Percentiles rank a stretch among this genome's conserved stretches.
These are phyloP conservation scores for Xylaria sp. DNA, from an alignment of 2,329 filamentous ascomycete species.

Conservation along the genomic window DNA sequence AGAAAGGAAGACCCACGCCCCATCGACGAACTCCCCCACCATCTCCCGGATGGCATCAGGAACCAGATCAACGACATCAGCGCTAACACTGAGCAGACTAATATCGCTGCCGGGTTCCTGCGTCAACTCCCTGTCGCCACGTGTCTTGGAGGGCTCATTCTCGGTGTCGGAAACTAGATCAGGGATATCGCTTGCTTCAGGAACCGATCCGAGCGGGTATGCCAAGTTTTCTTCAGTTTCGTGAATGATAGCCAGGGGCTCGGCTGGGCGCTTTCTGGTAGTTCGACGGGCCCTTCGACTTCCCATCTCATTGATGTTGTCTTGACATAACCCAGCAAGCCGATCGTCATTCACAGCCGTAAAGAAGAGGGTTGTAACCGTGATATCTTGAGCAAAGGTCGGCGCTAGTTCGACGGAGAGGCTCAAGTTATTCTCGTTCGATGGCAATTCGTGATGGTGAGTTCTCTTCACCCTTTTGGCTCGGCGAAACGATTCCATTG, in stretches of 20 bases:
- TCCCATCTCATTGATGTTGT: background rate
- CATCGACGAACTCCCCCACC: conserved; percentile 14
- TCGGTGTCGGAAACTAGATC: conserved; percentile 21
- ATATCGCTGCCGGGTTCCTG: conserved; percentile 2
- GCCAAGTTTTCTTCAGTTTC: conserved; percentile 22
- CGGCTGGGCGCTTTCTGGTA: background rate
- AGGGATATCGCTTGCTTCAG: conserved; percentile 13
- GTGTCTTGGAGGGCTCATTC: background rate
- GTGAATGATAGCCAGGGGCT: conserved; percentile 20
- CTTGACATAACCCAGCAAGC: background rate
- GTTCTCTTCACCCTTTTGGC: conserved; percentile 22
- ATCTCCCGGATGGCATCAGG: conserved; percentile 6
- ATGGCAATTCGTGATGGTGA: background rate
- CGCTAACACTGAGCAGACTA: background rate
- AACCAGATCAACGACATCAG: conserved; percentile 1
- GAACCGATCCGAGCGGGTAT: conserved; percentile 9
- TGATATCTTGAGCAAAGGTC: conserved; percentile 13
- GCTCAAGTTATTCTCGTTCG: conserved; percentile 4
- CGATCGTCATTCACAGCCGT: conserved; percentile 9
- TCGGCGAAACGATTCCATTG: conserved; percentile 24
- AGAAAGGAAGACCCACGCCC: conserved; percentile 26
- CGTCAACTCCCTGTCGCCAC: conserved; percentile 22
- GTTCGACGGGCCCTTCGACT: background rate
- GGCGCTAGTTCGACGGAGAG: conserved; percentile 19
- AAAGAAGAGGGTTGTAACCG: conserved; percentile 15